Conservation (phyloP, 192 early-diverging fungal genomes). For the Chytriomyces sp. region DNA sequence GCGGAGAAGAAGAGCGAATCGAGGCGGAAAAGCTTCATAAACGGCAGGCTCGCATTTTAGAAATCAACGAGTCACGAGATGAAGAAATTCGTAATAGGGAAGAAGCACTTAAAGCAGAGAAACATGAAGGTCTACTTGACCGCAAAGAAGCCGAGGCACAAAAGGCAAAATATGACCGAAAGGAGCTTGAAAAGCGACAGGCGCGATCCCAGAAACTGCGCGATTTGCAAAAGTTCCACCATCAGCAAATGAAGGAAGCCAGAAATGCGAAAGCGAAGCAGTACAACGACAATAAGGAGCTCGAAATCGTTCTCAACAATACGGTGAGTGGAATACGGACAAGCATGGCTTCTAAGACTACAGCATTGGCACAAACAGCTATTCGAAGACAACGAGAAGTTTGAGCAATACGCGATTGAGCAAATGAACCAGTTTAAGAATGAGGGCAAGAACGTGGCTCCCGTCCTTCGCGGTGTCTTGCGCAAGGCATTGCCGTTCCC, state of each 20-base stretch:
- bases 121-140: background rate
- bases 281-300: background rate
- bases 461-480: constrained; percentile 31
- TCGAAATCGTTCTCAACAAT: no score
- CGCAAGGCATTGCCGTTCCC: constrained; percentile 15
- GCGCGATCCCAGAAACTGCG: background rate
- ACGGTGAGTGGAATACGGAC: background rate
- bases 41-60: background rate
- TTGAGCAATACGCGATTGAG: constrained; percentile 36
- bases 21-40: constrained; percentile 22
- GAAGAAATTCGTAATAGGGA: background rate
- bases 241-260: constrained; percentile 1
- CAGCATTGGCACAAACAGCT: background rate
- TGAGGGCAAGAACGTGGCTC: constrained; percentile 41
- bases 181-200: background rate
- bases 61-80: constrained; percentile 29
- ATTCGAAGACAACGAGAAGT: constrained; percentile 32
- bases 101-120: no score
- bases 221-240: constrained; percentile 1
- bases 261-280: constrained; percentile 12
- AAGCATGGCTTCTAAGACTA: constrained; percentile 6
- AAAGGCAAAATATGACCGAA: constrained; percentile 4
- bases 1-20: constrained; percentile 13
- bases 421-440: constrained; percentile 34
- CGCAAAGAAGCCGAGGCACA: background rate